Base-by-base conservation (phyloP, 768 basidiomycete genomes). In the Phaeotremella skinneri region DNA sequence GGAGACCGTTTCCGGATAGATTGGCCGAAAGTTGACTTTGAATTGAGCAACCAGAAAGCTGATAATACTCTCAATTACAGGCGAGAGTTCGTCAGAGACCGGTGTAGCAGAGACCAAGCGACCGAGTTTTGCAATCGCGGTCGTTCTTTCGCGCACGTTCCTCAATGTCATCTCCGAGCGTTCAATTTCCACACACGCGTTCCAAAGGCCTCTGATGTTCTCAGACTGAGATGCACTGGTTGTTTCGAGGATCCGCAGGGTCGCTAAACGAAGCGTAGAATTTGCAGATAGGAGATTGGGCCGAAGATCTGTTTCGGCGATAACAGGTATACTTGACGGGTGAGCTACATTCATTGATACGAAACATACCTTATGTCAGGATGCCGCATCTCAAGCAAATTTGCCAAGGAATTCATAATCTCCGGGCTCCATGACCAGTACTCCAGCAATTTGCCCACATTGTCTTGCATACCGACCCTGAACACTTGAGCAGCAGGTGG, bases 21-120 rank as follows among this genome's bases (percentile, higher is more conserved):
- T 72, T 0, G 96, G 96, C 27, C 90, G 83, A 45, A 98, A 79
- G 73, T 92, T 94, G 60, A 97, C 88, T 79, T 98, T 97, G 52
- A 97, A 81, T 73, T 96, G 93, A 4, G 88, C 90, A 21, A 71
- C 50, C 4, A 71, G 64, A 41, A 67, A 70, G 1, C 53, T 52
- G 25, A 72, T 59, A 13, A 64, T 52, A 17, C 51, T 48, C 2
- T 49, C 56, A 20, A 50, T 23, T 41, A 32, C 29, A 9, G 11
- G 7, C 6, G 7, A 21, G 23, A 14, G 43, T 14, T 45, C 23
- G 6, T 45, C 49, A 0, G 23, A 20, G 45, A 42, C 61, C 13
- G 30, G 41, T 2, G 48, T 31, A 6, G 72, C 57, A 2, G 65
- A 39, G 37, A 76, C 49, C 3, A 60, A 49, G 26, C 72, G 82